Evolutionary conservation across 129 eudicot genomes (phyloP).

Genomic region (Ambrosia artemisiifolia): DNA sequence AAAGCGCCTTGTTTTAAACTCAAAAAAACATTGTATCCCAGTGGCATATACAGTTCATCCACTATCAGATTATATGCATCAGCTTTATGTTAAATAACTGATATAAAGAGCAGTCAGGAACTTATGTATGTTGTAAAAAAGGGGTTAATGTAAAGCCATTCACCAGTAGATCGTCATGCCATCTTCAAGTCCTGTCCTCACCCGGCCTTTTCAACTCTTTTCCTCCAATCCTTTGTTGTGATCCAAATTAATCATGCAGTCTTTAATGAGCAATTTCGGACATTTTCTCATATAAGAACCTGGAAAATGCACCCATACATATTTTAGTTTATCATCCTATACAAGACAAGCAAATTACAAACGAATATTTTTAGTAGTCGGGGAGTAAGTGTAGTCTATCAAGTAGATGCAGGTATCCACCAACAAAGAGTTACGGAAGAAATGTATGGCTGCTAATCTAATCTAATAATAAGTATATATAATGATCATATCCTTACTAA

Average conservation of each 20-base stretch:
- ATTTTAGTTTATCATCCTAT: not conserved
- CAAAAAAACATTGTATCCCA: not conserved
- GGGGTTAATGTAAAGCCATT: not conserved
- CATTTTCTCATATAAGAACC: conserved; percentile 4
- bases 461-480: not conserved
- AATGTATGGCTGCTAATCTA: not conserved
- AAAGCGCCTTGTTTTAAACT: not conserved
- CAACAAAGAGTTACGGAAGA: not conserved
- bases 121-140: not conserved
- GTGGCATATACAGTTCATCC: not conserved
- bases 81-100: not conserved
- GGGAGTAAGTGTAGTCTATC: not conserved
- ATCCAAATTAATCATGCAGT: not conserved
- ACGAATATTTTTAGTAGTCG: not conserved
- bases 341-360: conserved; percentile 9
- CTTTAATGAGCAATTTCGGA: not conserved
- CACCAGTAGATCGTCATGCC: conserved; percentile 11
- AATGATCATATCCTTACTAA: not conserved
- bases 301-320: not conserved
- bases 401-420: not conserved
- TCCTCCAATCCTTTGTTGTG: not conserved
- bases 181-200: conserved; percentile 1
- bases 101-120: not conserved
- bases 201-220: not conserved
- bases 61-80: conserved; percentile 8